These are phyloP conservation scores for Amborella trichopoda DNA, from an alignment of 164 flowering plant genomes.

Conservation along the genomic window DNA sequence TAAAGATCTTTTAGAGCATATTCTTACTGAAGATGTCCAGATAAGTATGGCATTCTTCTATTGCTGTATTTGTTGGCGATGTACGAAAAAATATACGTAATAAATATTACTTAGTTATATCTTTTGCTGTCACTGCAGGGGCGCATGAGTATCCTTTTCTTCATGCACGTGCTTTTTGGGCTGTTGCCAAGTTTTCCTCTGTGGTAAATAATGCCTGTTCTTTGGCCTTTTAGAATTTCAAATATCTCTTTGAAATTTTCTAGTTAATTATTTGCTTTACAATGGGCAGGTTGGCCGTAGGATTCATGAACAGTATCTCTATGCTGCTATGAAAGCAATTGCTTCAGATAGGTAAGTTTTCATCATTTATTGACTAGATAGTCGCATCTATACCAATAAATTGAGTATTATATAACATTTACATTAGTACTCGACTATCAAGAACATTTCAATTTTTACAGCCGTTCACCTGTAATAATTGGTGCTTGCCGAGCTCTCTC, in stretches of 20 bases:
- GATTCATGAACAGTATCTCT: slow-evolving; percentile 52
- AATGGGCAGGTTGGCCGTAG: slow-evolving; percentile 43
- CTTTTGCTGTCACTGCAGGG: too few relatives aligned
- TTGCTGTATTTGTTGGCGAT: too few relatives aligned
- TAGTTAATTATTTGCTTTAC: not conserved
- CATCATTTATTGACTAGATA: too few relatives aligned
- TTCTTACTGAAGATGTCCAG: slow-evolving; percentile 50
- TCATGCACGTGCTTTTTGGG: slow-evolving; percentile 63
- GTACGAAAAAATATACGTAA: too few relatives aligned
- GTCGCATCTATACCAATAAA: slow-evolving; percentile 2
- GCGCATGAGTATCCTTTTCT: slow-evolving; percentile 78
- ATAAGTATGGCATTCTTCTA: slow-evolving; percentile 24
- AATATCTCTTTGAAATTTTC: not conserved
- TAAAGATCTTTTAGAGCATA: too few relatives aligned
- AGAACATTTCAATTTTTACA: slow-evolving; percentile 14
- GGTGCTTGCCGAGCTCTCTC: slow-evolving; percentile 88
- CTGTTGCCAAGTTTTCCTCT: slow-evolving; percentile 66
- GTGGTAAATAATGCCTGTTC: slow-evolving; percentile 34
- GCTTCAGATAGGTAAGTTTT: slow-evolving; percentile 71
- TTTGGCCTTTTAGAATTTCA: not conserved
- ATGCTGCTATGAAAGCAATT: slow-evolving; percentile 53
- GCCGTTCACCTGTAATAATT: slow-evolving; percentile 84
- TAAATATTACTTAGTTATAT: too few relatives aligned
- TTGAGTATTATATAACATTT: not conserved
- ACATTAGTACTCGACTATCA: not conserved